phyloP scores from a whole-genome alignment of 2,329 filamentous ascomycete genomes.

The Neopestalotiopsis clavispora region DNA sequence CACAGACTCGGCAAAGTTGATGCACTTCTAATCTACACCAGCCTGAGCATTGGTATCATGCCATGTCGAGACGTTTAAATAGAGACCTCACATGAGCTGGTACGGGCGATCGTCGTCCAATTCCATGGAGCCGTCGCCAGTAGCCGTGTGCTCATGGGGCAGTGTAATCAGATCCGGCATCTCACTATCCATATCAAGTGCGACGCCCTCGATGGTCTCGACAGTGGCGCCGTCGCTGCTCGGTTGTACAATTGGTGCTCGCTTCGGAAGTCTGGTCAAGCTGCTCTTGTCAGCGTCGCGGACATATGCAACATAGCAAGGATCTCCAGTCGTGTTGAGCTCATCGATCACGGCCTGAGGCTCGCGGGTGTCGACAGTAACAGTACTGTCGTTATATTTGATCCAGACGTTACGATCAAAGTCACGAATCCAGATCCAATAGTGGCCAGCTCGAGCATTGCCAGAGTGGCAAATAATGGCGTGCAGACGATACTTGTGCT shows the following conservation, averaged over 20 bases:
- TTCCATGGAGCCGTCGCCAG: not conserved
- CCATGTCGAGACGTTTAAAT: too few species aligned
- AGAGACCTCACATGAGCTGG: not conserved
- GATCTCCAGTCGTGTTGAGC: constrained; percentile 72
- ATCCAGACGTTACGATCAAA: constrained; percentile 83
- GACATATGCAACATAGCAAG: constrained; percentile 86
- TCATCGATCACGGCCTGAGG: constrained; percentile 71
- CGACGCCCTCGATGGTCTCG: constrained; percentile 35
- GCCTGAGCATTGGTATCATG: too few species aligned
- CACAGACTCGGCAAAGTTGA: too few species aligned
- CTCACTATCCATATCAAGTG: not conserved
- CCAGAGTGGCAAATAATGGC: constrained; percentile 93
- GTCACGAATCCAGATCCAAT: constrained; percentile 96
- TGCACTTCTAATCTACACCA: too few species aligned
- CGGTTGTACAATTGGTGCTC: constrained; percentile 24
- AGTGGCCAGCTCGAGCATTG: constrained; percentile 78
- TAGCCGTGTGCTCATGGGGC: not conserved
- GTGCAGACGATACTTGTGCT: constrained; percentile 80
- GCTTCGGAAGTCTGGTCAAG: constrained; percentile 51
- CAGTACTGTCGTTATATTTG: constrained; percentile 89
- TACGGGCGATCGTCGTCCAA: not conserved
- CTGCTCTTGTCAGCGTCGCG: constrained; percentile 66
- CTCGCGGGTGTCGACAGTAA: constrained; percentile 69
- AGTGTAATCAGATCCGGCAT: not conserved
- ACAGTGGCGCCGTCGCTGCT: constrained; percentile 27